phyloP scores from a whole-genome alignment of 441 rosid genomes.

The Adansonia gregorii region DNA sequence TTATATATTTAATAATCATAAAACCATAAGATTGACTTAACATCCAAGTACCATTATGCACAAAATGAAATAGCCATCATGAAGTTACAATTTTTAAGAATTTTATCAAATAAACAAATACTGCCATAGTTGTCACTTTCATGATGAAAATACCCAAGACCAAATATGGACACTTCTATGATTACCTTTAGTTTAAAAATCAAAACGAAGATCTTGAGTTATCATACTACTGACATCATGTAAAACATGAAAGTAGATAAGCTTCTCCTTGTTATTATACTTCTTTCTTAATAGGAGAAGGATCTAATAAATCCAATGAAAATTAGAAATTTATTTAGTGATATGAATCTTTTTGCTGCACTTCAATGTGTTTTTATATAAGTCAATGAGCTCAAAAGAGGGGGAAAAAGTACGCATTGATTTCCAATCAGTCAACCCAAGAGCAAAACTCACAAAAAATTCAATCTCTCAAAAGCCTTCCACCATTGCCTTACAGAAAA shows the following conservation, averaged over 20 bases:
- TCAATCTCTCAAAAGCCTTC: conserved; percentile 21
- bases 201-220: conserved; percentile 8
- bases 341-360: conserved; percentile 16
- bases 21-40: conserved; percentile 16
- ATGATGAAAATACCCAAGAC: neutral
- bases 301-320: neutral
- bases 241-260: conserved; percentile 9
- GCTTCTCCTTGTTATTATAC: neutral
- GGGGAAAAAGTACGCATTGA: neutral
- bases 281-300: conserved; percentile 13
- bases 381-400: conserved; percentile 20
- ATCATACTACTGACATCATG: neutral
- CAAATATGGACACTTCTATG: conserved; percentile 10
- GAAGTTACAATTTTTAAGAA: neutral
- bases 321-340: neutral
- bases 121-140: neutral
- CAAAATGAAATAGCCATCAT: conserved; percentile 16
- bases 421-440: conserved; percentile 24
- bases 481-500: conserved; percentile 17
- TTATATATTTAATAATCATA: neutral
- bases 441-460: conserved; percentile 21
- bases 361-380: neutral
- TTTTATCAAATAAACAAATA: neutral
- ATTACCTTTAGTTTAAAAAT: neutral
- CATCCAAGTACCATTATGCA: conserved; percentile 6